Evolutionary conservation across 2,329 filamentous ascomycete species (phyloP).

Genomic region (Capronia epimyces): DNA sequence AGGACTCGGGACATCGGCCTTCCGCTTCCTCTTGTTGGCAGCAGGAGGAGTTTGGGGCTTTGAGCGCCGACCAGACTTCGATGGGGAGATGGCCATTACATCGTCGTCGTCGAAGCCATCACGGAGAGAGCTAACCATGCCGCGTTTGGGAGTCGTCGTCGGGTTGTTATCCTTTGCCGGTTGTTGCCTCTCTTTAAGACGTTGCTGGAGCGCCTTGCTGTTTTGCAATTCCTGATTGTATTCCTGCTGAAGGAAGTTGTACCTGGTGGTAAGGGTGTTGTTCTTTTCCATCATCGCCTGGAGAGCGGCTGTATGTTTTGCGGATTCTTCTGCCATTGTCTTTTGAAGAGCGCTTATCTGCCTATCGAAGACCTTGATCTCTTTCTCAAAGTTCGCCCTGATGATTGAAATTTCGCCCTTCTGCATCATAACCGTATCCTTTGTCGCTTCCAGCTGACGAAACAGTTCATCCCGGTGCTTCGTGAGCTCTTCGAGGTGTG

Average conservation of each 20-base stretch:
- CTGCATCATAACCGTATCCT: conserved; percentile 45
- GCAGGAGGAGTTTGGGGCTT: conserved; percentile 52
- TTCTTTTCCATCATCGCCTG: conserved; percentile 51
- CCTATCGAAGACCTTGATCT: conserved; percentile 50
- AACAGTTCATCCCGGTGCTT: conserved; percentile 39
- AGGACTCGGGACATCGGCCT: conserved; percentile 49
- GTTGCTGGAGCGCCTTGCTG: conserved; percentile 39
- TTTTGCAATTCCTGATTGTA: conserved; percentile 51
- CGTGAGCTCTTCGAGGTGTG: conserved; percentile 26
- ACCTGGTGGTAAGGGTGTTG: conserved; percentile 54
- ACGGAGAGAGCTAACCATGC: conserved; percentile 42
- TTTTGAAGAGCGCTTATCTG: conserved; percentile 50
- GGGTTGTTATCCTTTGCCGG: conserved; percentile 34
- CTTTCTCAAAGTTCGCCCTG: conserved; percentile 52
- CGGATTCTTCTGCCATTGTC: conserved; percentile 48
- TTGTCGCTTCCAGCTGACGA: conserved; percentile 38
- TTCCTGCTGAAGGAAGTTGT: conserved; percentile 57
- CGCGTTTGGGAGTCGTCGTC: conserved; percentile 48
- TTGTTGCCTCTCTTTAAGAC: conserved; percentile 32
- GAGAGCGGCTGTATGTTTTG: conserved; percentile 51
- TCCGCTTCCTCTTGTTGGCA: conserved; percentile 55
- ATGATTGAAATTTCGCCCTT: conserved; percentile 59
- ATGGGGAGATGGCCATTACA: conserved; percentile 52
- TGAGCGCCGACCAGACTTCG: conserved; percentile 43
- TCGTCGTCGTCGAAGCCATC: conserved; percentile 63